Conservation (phyloP, 371 early-diverging fungal genomes). For the Syncephalastrum racemosum region DNA sequence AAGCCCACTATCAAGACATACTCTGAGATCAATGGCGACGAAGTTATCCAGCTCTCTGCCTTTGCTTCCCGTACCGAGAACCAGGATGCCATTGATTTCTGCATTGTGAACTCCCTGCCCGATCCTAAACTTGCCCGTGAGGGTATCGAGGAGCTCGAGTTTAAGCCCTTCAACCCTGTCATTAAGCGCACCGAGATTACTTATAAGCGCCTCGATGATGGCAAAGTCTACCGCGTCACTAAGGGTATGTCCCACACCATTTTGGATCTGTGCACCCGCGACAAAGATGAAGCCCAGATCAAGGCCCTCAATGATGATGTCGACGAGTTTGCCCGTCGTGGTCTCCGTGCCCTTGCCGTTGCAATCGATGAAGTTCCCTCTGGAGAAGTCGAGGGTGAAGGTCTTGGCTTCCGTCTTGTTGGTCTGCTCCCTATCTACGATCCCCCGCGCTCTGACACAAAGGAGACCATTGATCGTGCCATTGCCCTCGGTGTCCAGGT, state of each 20-base stretch:
- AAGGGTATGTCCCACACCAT: constrained; percentile 78
- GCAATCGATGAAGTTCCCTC: constrained; percentile 65
- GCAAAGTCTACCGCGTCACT: constrained; percentile 62
- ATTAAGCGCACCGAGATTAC: constrained; percentile 86
- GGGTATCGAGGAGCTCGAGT: constrained; percentile 67
- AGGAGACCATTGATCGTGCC: constrained; percentile 83
- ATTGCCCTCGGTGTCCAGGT: constrained; percentile 85
- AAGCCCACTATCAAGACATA: constrained; percentile 64
- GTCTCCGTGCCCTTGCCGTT: constrained; percentile 81
- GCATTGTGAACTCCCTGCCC: constrained; percentile 63
- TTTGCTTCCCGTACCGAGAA: constrained; percentile 71
- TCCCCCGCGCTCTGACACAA: constrained; percentile 83
- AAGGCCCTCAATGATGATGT: constrained; percentile 61
- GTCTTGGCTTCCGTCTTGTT: constrained; percentile 53
- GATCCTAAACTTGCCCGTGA: constrained; percentile 58
- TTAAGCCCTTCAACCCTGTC: constrained; percentile 87
- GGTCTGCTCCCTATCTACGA: constrained; percentile 83
- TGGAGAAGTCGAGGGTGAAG: constrained; percentile 38
- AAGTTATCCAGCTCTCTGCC: constrained; percentile 60
- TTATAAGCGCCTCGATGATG: constrained; percentile 57
- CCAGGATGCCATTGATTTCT: constrained; percentile 78
- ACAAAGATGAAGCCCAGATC: constrained; percentile 58
- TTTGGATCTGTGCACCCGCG: constrained; percentile 67
- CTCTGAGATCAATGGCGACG: constrained; percentile 51
- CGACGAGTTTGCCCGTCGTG: constrained; percentile 74